A percentile compares a stretch with the other conserved stretches of the same genome.
Evolutionary conservation across 163 green algal species (phyloP).

Genomic region (Volvox carteri): DNA sequence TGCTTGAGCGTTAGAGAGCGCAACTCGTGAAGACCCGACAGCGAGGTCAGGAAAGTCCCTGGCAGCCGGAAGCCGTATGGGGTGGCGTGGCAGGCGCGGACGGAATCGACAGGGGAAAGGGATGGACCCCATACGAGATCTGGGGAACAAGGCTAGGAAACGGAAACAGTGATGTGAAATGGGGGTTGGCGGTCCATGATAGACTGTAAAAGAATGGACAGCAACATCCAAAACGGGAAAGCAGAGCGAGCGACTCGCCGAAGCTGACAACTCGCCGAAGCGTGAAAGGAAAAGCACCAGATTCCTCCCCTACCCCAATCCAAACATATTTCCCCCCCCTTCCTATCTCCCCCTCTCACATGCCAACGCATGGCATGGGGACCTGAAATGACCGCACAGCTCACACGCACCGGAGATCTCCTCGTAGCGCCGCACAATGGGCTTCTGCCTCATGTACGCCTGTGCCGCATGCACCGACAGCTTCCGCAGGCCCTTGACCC

Average conservation of each 20-base stretch:
- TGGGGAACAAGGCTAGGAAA: too few species aligned
- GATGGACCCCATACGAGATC: background rate
- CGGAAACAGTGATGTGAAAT: too few species aligned
- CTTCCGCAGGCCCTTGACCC: conserved; percentile 43
- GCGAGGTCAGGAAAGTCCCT: conserved; percentile 47
- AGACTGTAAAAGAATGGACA: too few species aligned
- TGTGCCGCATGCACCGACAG: conserved; percentile 48
- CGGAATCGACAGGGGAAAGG: background rate
- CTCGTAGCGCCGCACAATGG: conserved; percentile 49
- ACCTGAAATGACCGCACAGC: too few species aligned
- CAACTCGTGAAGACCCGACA: background rate
- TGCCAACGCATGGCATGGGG: background rate
- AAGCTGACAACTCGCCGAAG: too few species aligned
- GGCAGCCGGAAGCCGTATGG: too few species aligned
- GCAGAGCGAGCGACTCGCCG: too few species aligned
- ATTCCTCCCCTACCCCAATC: background rate
- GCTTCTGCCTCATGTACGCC: conserved; percentile 48
- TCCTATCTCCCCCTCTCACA: background rate
- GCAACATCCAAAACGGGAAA: too few species aligned
- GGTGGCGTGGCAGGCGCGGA: too few species aligned
- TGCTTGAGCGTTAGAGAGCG: conserved; percentile 41
- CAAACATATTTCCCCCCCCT: background rate
- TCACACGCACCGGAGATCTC: conserved; percentile 29
- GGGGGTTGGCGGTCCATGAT: too few species aligned
- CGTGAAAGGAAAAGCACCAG: too few species aligned